Evolutionary conservation across 192 early-diverging fungal genomes (phyloP).

Genomic region (Rhizoclosmatium globosum): DNA sequence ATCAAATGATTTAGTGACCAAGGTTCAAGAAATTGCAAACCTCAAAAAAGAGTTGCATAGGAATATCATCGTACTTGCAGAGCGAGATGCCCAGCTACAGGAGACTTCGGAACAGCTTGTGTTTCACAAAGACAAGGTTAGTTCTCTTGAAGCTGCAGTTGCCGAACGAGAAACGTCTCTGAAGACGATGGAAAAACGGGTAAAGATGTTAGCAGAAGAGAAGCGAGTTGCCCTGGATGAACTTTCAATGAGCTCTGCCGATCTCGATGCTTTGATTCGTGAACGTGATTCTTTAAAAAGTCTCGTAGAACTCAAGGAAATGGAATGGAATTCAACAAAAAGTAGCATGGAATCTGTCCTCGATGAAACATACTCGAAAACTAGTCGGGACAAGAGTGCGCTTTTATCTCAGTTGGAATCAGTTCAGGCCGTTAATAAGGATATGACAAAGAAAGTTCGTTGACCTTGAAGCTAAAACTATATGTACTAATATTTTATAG

Average conservation of each 20-base stretch:
- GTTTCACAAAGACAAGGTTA: not conserved
- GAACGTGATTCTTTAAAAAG: slow-evolving; percentile 13
- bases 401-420: too few relatives aligned
- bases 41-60: not conserved
- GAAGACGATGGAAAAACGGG: not conserved
- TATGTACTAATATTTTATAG: too few relatives aligned
- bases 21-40: not conserved
- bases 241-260: not conserved
- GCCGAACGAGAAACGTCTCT: not conserved
- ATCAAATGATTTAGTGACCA: not conserved
- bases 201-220: not conserved
- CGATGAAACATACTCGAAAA: too few relatives aligned
- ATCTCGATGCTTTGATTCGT: not conserved
- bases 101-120: not conserved
- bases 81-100: not conserved
- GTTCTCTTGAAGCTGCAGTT: not conserved
- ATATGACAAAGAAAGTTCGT: too few relatives aligned
- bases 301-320: not conserved
- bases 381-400: too few relatives aligned
- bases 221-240: not conserved
- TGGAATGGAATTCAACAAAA: too few relatives aligned
- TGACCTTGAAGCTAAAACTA: too few relatives aligned
- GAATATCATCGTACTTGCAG: not conserved
- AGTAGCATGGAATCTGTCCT: too few relatives aligned
- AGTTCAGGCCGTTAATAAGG: too few relatives aligned